Base-by-base conservation (phyloP, 768 basidiomycete genomes). In the Suillus americanus region DNA sequence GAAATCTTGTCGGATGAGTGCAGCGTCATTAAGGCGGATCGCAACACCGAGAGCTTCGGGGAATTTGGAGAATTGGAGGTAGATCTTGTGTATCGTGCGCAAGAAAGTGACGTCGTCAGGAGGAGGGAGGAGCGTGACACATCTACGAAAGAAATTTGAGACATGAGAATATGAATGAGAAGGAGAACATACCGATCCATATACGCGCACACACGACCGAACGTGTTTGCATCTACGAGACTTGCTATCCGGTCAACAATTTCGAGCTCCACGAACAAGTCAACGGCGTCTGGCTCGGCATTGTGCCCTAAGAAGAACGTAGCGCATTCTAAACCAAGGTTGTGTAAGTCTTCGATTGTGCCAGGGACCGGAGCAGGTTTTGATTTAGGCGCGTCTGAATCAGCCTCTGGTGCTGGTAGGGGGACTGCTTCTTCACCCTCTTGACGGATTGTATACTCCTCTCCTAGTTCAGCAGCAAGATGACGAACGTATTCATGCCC, bases 401-500 rank as follows among this genome's bases (percentile, higher is more conserved):
- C 76, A 8, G 71, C 68, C 25, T 74, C 68, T 66, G 70, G 63
- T 23, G 62, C 40, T 28, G 71, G 62, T 18, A 67, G 28, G 10
- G 69, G 59, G 38, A 70, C 71, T 43, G 66, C 83, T 28, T 51
- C 50, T 51, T 51, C 50, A 51, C 83, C 85, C 66, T 87, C 84
- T 66, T 87, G 87, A n/a, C 92, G 88, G 56, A 81, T 74, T 30
- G 81, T 85, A 73, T 89, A 99, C 73, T 99, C 97, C 73, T 98
- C 94, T 7, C 95, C 95, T 9, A 99, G 88, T 74, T 99, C 97
- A 2, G 97, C 90, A 13, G 97, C 94, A 54, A 99, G 86, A 74
- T 99, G 97, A 40, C 97, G 89, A 62, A 99, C 94, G 73, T 99
- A 99, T 81, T 99, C 97, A 74, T 99, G 96, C 4, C 97, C 97